Evolutionary conservation across 169 alveolate species (phyloP), one percentile per base, ranked within the genome.

Genomic region (Pseudocohnilembus persalinus): DNA sequence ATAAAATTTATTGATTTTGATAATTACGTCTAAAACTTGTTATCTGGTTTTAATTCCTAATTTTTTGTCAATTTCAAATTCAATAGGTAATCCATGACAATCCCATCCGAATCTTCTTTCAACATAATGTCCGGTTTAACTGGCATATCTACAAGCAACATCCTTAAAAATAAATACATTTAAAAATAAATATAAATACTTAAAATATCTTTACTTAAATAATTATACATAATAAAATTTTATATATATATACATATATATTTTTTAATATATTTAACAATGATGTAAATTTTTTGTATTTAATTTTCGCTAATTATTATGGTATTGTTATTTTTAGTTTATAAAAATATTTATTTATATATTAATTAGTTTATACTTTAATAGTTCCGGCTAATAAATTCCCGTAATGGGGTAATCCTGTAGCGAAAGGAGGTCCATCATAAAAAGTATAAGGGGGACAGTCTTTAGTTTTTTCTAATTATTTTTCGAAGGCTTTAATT

Each of bases 401-500:
- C 20, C 99, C 99, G 91, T 99, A 98, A 90, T 99, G 99, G 31
- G 99, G 99, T 77, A 98, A 95, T 25, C 99, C 99, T 0, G 99
- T 99, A 75, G 99, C 99, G 88, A 98, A 99, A 31, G 99, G 99
- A 0, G 99, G 99, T 0, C 99, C 99, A 83, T 99, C 99, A 94
- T 98, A 98, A 94, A 99, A 99, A 29, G 98, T 97, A 92, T 94
- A 99, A 49, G 95, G 93, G 29, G 99, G 98, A 30, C 89, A 92
- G 28, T 96, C 97, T 83, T 97, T 92, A 35, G 94, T 90, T 73
- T 77, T 49, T 74, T 94, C 91, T 26, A 94, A 78, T 84, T 91
- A 83, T 73, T 84, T 83, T 83, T 94, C 81, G 90, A 96, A 96
- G 32, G 98, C 97, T 77, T 91, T 83, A 29, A 93, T 94, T 88